Percentiles rank a stretch among this genome's conserved stretches.
Evolutionary conservation across 495 filamentous ascomycete genomes (phyloP).

Genomic region (Xylaria intraflava): DNA sequence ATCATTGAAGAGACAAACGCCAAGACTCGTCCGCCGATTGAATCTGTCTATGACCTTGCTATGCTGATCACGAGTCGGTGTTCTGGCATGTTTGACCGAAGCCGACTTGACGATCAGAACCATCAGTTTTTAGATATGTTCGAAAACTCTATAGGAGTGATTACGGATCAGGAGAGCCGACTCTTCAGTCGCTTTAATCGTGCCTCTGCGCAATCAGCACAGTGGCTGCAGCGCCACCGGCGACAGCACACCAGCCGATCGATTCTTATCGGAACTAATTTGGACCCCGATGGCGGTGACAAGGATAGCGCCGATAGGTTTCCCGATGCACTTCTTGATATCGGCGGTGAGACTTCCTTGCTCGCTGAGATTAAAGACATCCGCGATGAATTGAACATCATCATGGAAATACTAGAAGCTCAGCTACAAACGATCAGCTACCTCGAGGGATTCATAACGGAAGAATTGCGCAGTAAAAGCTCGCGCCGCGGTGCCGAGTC

Average conservation of each 20-base stretch:
- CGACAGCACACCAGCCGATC: constrained; percentile 30
- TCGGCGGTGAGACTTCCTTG: constrained; percentile 59
- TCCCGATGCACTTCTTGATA: constrained; percentile 60
- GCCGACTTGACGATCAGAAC: constrained; percentile 54
- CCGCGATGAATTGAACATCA: constrained; percentile 67
- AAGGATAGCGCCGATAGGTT: constrained; percentile 39
- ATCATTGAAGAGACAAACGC: constrained; percentile 68
- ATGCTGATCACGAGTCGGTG: constrained; percentile 60
- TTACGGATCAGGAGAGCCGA: constrained; percentile 55
- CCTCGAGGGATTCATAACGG: constrained; percentile 44
- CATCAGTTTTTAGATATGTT: constrained; percentile 72
- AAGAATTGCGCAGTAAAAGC: constrained; percentile 47
- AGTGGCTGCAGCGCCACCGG: constrained; percentile 56
- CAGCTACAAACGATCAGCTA: constrained; percentile 51
- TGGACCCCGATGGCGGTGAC: constrained; percentile 14
- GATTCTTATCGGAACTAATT: background rate
- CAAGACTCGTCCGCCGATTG: constrained; percentile 57
- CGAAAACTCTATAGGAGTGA: constrained; percentile 58
- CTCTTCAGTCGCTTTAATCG: constrained; percentile 59
- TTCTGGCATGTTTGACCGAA: constrained; percentile 58
- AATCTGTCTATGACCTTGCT: constrained; percentile 58
- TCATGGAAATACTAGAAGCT: constrained; percentile 53
- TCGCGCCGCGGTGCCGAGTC: constrained; percentile 31
- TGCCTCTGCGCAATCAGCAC: constrained; percentile 53
- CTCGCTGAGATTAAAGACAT: constrained; percentile 66